A percentile compares a stretch with the other conserved stretches of the same genome.
Evolutionary conservation across 495 filamentous ascomycete genomes (phyloP).

Genomic region (Pseudoneurospora amorphoporcata): DNA sequence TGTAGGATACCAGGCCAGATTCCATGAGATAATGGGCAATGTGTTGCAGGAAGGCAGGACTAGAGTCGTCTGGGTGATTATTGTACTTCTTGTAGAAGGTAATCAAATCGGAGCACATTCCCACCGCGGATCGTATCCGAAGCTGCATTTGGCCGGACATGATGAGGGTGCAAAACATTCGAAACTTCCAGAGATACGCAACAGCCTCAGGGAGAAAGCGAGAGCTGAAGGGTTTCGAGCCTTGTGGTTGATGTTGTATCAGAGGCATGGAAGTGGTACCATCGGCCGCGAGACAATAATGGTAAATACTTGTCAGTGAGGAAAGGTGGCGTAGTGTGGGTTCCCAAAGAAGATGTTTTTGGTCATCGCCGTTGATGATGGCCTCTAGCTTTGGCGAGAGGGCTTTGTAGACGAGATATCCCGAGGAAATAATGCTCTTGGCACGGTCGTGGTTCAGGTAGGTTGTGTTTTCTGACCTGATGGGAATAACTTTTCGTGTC

Average conservation of each 20-base stretch:
- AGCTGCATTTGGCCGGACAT: slow-evolving; percentile 83
- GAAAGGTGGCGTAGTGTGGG: slow-evolving; percentile 29
- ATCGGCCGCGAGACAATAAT: slow-evolving; percentile 29
- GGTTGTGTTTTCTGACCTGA: slow-evolving; percentile 6
- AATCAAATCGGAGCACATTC: slow-evolving; percentile 64
- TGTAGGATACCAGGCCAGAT: slow-evolving; percentile 66
- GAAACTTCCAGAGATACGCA: slow-evolving; percentile 58
- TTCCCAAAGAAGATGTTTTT: slow-evolving; percentile 34
- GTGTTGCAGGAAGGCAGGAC: slow-evolving; percentile 47
- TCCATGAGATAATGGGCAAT: slow-evolving; percentile 54
- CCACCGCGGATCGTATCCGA: slow-evolving; percentile 58
- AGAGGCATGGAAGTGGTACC: slow-evolving; percentile 20
- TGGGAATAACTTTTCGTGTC: slow-evolving; percentile 20
- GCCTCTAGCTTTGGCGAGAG: slow-evolving; percentile 29
- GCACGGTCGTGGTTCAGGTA: slow-evolving; percentile 10
- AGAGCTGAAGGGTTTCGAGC: slow-evolving; percentile 17
- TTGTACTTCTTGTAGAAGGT: slow-evolving; percentile 40
- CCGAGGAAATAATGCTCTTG: slow-evolving; percentile 20
- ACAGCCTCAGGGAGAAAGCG: slow-evolving; percentile 37
- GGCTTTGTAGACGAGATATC: slow-evolving; percentile 28
- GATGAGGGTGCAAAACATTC: slow-evolving; percentile 57
- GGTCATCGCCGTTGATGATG: slow-evolving; percentile 36
- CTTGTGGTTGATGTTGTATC: slow-evolving; percentile 21
- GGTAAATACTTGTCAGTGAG: slow-evolving; percentile 30
- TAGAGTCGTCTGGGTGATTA: slow-evolving; percentile 31